Percentiles rank a stretch among this genome's conserved stretches.
These are phyloP conservation scores for Starmerella geochares DNA, from an alignment of 805 yeast species.

Conservation along the genomic window DNA sequence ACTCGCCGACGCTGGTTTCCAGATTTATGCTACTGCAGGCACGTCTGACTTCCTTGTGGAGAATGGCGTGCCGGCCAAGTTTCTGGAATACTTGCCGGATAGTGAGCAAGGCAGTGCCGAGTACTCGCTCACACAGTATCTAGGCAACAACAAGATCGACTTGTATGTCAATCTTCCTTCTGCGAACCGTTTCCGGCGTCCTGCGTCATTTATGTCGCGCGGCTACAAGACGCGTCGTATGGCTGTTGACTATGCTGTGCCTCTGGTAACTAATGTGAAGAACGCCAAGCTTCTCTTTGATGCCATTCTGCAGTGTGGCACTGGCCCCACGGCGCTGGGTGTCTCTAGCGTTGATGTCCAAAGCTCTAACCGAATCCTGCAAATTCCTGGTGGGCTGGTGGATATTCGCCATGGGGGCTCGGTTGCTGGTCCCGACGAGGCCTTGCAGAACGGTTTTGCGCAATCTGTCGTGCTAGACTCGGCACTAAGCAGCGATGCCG, in stretches of 20 bases:
- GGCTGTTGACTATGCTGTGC: constrained; percentile 98
- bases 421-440: constrained; percentile 49
- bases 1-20: constrained; percentile 73
- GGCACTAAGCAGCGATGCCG: constrained; percentile 54
- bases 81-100: constrained; percentile 76
- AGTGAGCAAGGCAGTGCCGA: constrained; percentile 73
- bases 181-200: constrained; percentile 93
- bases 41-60: constrained; percentile 97
- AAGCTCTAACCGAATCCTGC: constrained; percentile 73
- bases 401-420: constrained; percentile 68
- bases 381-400: constrained; percentile 70
- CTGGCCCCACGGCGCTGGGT: constrained; percentile 39
- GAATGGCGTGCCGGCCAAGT: constrained; percentile 88
- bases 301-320: constrained; percentile 39
- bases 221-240: constrained; percentile 98
- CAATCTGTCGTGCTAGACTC: constrained; percentile 59
- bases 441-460: constrained; percentile 81
- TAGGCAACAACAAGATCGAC: constrained; percentile 93
- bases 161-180: constrained; percentile 95
- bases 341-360: constrained; percentile 76
- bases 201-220: constrained; percentile 93
- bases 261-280: constrained; percentile 93
- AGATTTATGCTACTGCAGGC: constrained; percentile 95
- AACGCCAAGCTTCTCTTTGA: constrained; percentile 92
- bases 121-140: constrained; percentile 89